Base-by-base conservation (phyloP, 2,329 filamentous ascomycete species). In the Ophiostoma tasmaniense region DNA sequence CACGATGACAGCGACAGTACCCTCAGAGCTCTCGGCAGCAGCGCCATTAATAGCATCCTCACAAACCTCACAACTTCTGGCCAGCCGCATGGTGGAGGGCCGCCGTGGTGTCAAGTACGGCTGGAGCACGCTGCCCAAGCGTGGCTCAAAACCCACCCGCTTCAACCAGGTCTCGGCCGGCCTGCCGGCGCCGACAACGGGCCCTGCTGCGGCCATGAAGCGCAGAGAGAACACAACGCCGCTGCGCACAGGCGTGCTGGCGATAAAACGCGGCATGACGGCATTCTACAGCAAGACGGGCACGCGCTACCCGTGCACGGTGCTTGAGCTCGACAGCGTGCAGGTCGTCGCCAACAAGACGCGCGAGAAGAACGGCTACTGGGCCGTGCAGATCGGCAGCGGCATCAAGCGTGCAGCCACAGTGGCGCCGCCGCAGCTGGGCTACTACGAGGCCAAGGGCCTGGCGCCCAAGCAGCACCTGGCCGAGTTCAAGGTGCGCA, bases 211-310 rank as follows among this genome's bases (percentile, higher is more conserved):
- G 11, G 87, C 87, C 7, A 82, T 89, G 70, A 79, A 80, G 78
- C 85, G 87, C 65, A 84, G 82, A 74, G 84, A 82, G 73, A 81
- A 80, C 72, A 87, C 85, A 20, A 85, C 87, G 17, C 87, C 87
- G 0, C 75, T 88, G 59, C 90, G 95, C 35, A 89, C 93, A 1
- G 95, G 95, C 37, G 89, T 92, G 10, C 84, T 99, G 64, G 93
- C 90, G 14, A 85, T 89, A 77, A 99, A 99, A 81, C 94, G 93
- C 81, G 95, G 95, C 79, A 98, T 99, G 91, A 96, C 93, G 61
- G 93, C 90, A 71, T 81, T 97, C 73, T 98, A 90, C 84, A 89
- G 93, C 76, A 86, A 88, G 74, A 90, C 91, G 33, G 90, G 91
- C 74, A 85, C 85, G 72, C 89, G 94, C 73, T 90, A 89, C 70